Conservation (phyloP, 2,329 filamentous ascomycete genomes). For the Beauveria asiatica region DNA sequence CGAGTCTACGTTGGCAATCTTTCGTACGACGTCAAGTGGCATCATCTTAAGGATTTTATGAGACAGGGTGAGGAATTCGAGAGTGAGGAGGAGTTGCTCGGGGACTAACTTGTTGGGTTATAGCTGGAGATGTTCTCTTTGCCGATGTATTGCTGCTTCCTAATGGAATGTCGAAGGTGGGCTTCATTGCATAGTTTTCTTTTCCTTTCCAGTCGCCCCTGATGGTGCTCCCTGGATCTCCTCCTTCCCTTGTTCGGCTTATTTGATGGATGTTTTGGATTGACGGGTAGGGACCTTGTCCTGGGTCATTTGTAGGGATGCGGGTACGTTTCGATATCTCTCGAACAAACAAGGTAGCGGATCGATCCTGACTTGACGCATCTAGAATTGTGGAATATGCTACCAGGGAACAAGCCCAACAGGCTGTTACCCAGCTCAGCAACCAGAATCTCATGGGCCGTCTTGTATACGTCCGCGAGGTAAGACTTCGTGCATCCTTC, state of each 20-base stretch:
- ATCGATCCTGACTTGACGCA: slow-evolving; percentile 23
- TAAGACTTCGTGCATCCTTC: slow-evolving; percentile 28
- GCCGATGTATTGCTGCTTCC: slow-evolving; percentile 98
- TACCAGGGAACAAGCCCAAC: slow-evolving; percentile 97
- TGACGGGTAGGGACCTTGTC: slow-evolving; percentile 95
- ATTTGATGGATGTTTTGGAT: slow-evolving; percentile 86
- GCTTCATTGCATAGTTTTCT: slow-evolving; percentile 76
- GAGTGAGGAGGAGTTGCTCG: slow-evolving; percentile 19
- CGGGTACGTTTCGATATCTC: slow-evolving; percentile 62
- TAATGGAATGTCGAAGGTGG: slow-evolving; percentile 99
- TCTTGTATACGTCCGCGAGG: slow-evolving; percentile 97
- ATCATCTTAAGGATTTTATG: slow-evolving; percentile 99
- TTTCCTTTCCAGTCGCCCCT: slow-evolving; percentile 22
- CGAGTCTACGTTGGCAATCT: slow-evolving; percentile 99
- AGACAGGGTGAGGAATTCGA: slow-evolving; percentile 71
- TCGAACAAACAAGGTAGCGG: background rate
- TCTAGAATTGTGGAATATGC: slow-evolving; percentile 99
- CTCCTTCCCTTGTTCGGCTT: slow-evolving; percentile 52
- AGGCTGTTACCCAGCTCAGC: slow-evolving; percentile 93
- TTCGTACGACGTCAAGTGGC: slow-evolving; percentile 99
- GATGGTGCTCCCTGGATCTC: slow-evolving; percentile 36
- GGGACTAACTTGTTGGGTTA: slow-evolving; percentile 31
- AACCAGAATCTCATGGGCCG: slow-evolving; percentile 99
- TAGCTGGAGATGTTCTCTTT: slow-evolving; percentile 98
- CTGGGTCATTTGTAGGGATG: slow-evolving; percentile 95